These are phyloP conservation scores for Hyparrhenia diplandra DNA, from an alignment of 176 grass and related monocot species.

Conservation along the genomic window DNA sequence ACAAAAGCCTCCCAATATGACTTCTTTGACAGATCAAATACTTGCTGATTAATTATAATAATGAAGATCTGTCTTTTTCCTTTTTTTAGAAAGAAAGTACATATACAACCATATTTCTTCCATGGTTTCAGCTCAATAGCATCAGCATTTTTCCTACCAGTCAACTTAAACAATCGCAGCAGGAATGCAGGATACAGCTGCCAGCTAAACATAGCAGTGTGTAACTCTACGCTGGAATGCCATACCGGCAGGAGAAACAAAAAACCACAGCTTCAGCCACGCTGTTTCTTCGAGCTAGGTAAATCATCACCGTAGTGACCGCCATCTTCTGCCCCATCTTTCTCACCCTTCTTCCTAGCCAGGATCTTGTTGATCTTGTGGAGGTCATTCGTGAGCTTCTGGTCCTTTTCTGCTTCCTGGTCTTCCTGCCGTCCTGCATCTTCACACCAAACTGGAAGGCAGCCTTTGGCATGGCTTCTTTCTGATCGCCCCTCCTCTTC, in stretches of 20 bases:
- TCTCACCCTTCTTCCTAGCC: conserved; percentile 78
- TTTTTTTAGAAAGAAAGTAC: not conserved
- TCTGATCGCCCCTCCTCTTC: conserved; percentile 97
- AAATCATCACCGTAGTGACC: conserved; percentile 62
- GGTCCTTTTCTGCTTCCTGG: conserved; percentile 97
- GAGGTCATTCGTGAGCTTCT: conserved; percentile 91
- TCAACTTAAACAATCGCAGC: not conserved
- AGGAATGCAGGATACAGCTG: not conserved
- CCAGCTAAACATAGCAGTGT: not conserved
- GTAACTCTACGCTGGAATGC: not conserved
- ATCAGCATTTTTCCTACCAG: not conserved
- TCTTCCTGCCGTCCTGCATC: conserved; percentile 98
- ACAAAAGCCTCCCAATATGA: too few species aligned
- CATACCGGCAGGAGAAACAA: not conserved
- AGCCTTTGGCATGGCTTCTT: conserved; percentile 96
- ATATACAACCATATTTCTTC: not conserved
- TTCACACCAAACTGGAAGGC: conserved; percentile 99
- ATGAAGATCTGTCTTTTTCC: not conserved
- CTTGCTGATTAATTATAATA: not conserved
- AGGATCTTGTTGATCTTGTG: conserved; percentile 98
- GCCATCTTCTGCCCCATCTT: conserved; percentile 43
- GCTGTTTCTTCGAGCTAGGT: conserved; percentile 76
- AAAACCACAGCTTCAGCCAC: conserved; percentile 35
- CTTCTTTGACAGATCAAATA: too few species aligned
- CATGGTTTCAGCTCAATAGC: not conserved